A percentile compares a stretch with the other conserved stretches of the same genome.
phyloP scores from a whole-genome alignment of 1,284 basidiomycete species.

The Laetiporus sulphureus region DNA sequence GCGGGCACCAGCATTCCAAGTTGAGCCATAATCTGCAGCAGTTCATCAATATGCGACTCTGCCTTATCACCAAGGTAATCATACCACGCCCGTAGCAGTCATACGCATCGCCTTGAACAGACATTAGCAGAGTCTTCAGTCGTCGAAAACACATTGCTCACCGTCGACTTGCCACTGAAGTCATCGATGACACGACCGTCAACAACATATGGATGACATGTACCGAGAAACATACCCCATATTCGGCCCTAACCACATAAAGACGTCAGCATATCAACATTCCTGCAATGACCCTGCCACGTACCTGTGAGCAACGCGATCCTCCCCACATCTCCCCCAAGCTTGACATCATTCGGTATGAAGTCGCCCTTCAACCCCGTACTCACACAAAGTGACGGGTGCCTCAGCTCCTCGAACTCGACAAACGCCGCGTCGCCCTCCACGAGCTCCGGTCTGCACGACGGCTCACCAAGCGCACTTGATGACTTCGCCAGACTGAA shows the following conservation, averaged over 20 bases:
- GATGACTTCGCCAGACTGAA: slow-evolving; percentile 92
- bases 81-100: slow-evolving; percentile 88
- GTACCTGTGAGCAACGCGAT: slow-evolving; percentile 86
- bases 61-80: slow-evolving; percentile 1
- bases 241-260: slow-evolving; percentile 63
- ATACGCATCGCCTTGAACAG: slow-evolving; percentile 75
- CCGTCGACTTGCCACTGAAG: slow-evolving; percentile 78
- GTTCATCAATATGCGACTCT: neutral
- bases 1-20: slow-evolving; percentile 98
- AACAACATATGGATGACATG: neutral
- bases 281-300: slow-evolving; percentile 16
- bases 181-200: slow-evolving; percentile 8
- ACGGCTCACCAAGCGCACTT: slow-evolving; percentile 83
- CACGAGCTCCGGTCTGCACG: slow-evolving; percentile 86
- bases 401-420: slow-evolving; percentile 78
- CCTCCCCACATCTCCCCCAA: slow-evolving; percentile 75
- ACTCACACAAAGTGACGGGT: slow-evolving; percentile 73
- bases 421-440: slow-evolving; percentile 74
- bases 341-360: slow-evolving; percentile 90
- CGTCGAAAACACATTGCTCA: slow-evolving; percentile 27
- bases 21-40: slow-evolving; percentile 84
- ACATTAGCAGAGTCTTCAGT: neutral
- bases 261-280: slow-evolving; percentile 1
- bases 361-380: slow-evolving; percentile 66
- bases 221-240: slow-evolving; percentile 62